These are phyloP conservation scores for Sugiyamaella marilandica DNA, from an alignment of 805 yeast genomes.

Conservation along the genomic window DNA sequence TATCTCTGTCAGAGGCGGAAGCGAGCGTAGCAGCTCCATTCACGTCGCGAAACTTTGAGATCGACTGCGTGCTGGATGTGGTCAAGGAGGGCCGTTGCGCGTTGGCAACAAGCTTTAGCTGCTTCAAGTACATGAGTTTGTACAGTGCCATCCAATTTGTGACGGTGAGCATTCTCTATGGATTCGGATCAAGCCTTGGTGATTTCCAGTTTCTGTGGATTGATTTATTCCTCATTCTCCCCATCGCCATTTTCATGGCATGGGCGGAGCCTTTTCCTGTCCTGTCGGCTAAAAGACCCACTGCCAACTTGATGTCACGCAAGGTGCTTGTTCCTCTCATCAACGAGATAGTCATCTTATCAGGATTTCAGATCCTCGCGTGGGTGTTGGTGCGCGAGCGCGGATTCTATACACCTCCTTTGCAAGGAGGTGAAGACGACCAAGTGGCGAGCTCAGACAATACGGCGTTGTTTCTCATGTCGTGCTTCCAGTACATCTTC, in stretches of 20 bases:
- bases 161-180: conserved; percentile 78
- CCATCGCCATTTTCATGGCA: conserved; percentile 93
- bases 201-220: conserved; percentile 95
- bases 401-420: conserved; percentile 77
- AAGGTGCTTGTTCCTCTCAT: conserved; percentile 78
- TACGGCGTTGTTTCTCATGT: conserved; percentile 71
- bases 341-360: conserved; percentile 64
- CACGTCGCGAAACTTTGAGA: conserved; percentile 84
- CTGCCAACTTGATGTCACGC: conserved; percentile 88
- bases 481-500: conserved; percentile 86
- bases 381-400: conserved; percentile 55
- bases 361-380: conserved; percentile 59
- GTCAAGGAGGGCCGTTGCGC: conserved; percentile 94
- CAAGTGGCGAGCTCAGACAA: conserved; percentile 85
- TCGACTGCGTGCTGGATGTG: conserved; percentile 86
- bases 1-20: conserved; percentile 93
- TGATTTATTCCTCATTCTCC: conserved; percentile 84
- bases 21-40: conserved; percentile 99
- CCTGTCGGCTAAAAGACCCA: conserved; percentile 73
- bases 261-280: conserved; percentile 78
- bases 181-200: conserved; percentile 87
- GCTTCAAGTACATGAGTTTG: conserved; percentile 96
- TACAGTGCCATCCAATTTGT: conserved; percentile 95
- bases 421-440: conserved; percentile 75
- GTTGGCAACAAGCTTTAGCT: conserved; percentile 88